These are phyloP conservation scores for Fomitopsis palustris DNA, from an alignment of 1,284 basidiomycete genomes.

Conservation along the genomic window DNA sequence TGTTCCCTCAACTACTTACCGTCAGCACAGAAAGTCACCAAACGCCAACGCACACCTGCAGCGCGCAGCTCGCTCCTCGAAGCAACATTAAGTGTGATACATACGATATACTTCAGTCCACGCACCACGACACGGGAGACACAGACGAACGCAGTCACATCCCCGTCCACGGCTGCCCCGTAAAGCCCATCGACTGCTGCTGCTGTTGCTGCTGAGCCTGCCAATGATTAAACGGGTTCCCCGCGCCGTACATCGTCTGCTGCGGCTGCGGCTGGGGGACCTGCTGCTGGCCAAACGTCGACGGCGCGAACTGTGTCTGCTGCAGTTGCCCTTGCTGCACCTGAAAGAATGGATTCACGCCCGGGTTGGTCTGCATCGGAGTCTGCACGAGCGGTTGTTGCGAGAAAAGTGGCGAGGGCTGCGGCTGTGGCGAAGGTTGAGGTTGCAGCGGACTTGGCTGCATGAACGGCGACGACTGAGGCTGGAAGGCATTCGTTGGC, in stretches of 20 bases:
- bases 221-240: slow-evolving; percentile 31
- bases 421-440: slow-evolving; percentile 13
- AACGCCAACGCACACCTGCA: no score
- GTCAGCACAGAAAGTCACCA: no score
- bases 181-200: slow-evolving; percentile 12
- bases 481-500: slow-evolving; percentile 7
- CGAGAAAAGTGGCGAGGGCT: slow-evolving; percentile 14
- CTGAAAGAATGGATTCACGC: slow-evolving; percentile 20
- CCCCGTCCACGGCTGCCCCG: slow-evolving; percentile 19
- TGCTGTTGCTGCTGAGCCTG: slow-evolving; percentile 17
- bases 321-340: slow-evolving; percentile 12
- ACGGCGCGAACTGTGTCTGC: slow-evolving; percentile 13
- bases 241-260: slow-evolving; percentile 7
- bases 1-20: no score
- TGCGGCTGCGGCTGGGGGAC: slow-evolving; percentile 13
- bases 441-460: not conserved
- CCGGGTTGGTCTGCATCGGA: slow-evolving; percentile 11
- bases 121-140: no score
- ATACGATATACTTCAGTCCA: no score
- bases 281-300: slow-evolving; percentile 16
- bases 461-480: slow-evolving; percentile 9
- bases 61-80: no score
- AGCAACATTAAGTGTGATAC: no score
- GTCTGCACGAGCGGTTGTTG: slow-evolving; percentile 15
- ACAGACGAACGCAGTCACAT: slow-evolving; percentile 9